Percentiles rank a stretch among this genome's conserved stretches.
phyloP scores from a whole-genome alignment of 2,329 filamentous ascomycete species.

The Neoscytalidium dimidiatum region DNA sequence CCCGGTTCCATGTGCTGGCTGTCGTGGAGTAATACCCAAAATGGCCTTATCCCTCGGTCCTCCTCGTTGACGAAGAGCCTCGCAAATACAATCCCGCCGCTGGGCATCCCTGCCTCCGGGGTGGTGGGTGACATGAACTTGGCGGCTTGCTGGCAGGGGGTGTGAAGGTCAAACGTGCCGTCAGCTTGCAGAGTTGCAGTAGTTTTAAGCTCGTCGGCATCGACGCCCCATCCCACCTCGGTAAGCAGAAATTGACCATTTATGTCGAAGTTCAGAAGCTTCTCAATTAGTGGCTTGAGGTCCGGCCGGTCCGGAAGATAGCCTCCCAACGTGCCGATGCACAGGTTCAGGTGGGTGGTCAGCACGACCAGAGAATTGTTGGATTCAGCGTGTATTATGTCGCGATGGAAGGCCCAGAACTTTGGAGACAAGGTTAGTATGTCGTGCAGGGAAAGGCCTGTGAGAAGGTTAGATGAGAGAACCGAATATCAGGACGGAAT shows the following conservation, averaged over 20 bases:
- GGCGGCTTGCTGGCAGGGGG: conserved; percentile 32
- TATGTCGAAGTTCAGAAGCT: conserved; percentile 26
- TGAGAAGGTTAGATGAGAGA: background rate
- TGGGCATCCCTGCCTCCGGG: conserved; percentile 26
- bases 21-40: conserved; percentile 34
- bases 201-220: conserved; percentile 43
- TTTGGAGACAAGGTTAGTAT: background rate
- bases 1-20: conserved; percentile 30
- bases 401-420: background rate
- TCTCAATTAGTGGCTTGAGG: conserved; percentile 22
- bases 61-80: conserved; percentile 30
- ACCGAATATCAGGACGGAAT: background rate
- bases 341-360: conserved; percentile 37
- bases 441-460: background rate
- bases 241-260: conserved; percentile 43
- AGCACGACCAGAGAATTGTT: conserved; percentile 20
- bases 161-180: conserved; percentile 38
- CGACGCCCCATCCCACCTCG: conserved; percentile 43
- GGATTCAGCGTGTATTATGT: background rate
- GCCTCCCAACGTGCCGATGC: conserved; percentile 28
- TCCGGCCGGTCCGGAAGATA: conserved; percentile 18
- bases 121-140: conserved; percentile 35
- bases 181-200: conserved; percentile 37
- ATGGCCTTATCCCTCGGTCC: conserved; percentile 32
- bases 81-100: conserved; percentile 38